Conservation (phyloP, 345 rosid genomes). For the Xanthoceras sorbifolium region DNA sequence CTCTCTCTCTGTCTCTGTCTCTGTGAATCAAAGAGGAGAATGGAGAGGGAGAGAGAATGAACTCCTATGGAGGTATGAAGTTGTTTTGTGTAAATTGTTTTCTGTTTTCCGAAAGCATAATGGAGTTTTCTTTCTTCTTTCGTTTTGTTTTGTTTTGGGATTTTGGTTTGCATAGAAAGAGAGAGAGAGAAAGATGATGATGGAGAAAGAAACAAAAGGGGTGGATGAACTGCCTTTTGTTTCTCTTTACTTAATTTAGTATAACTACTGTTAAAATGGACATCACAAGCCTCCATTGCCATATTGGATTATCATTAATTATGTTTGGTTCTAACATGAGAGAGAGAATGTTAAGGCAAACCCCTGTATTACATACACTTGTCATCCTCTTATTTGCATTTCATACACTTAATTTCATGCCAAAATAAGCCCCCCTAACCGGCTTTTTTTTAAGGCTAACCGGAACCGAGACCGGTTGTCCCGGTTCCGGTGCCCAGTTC, state of each 20-base stretch:
- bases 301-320: background rate
- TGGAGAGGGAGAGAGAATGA: constrained; percentile 4
- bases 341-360: background rate
- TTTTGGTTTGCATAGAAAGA: background rate
- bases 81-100: background rate
- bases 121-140: background rate
- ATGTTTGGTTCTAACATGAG: no score
- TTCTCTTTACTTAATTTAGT: constrained; percentile 20
- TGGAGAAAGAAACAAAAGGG: constrained; percentile 10
- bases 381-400: background rate
- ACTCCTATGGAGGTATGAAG: constrained; percentile 5
- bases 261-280: background rate
- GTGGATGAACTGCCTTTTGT: constrained; percentile 18
- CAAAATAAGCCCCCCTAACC: background rate
- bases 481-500: no score
- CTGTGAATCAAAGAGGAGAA: background rate
- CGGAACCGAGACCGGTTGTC: no score
- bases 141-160: background rate
- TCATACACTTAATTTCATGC: background rate
- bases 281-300: background rate
- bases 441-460: no score
- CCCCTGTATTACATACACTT: background rate
- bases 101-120: constrained; percentile 14
- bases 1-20: constrained; percentile 1
- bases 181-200: background rate